Conservation (phyloP, 768 basidiomycete genomes). For the Dioszegia aurantiaca region DNA sequence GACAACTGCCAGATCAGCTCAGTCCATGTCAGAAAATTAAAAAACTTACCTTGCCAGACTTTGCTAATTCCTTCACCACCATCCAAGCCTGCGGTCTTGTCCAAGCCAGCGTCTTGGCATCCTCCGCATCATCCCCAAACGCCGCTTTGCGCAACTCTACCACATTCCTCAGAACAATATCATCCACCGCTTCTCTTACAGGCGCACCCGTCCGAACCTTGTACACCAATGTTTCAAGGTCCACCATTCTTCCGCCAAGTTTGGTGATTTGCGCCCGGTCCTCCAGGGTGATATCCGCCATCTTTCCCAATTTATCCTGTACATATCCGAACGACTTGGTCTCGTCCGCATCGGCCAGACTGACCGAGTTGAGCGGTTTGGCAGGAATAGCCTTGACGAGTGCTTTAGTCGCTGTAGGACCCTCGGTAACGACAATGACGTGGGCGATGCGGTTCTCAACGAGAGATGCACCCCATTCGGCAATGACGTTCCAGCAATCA, state of each 20-base stretch:
- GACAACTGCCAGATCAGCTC: slow-evolving; percentile 61
- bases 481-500: slow-evolving; percentile 69
- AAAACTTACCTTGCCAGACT: slow-evolving; percentile 56
- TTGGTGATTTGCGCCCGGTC: slow-evolving; percentile 65
- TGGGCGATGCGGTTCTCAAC: slow-evolving; percentile 87
- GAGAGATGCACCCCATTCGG: slow-evolving; percentile 79
- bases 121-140: slow-evolving; percentile 88
- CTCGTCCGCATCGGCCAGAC: slow-evolving; percentile 80
- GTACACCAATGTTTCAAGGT: slow-evolving; percentile 62
- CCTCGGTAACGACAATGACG: slow-evolving; percentile 85
- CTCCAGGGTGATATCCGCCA: slow-evolving; percentile 56
- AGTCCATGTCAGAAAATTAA: not conserved
- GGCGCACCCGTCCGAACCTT: too few relatives aligned
- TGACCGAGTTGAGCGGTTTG: slow-evolving; percentile 74
- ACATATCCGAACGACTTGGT: slow-evolving; percentile 76
- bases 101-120: slow-evolving; percentile 80
- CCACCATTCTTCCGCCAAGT: slow-evolving; percentile 78
- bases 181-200: slow-evolving; percentile 92
- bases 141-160: slow-evolving; percentile 83
- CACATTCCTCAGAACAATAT: slow-evolving; percentile 72
- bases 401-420: slow-evolving; percentile 71
- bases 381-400: slow-evolving; percentile 80
- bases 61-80: slow-evolving; percentile 70
- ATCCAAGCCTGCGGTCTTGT: slow-evolving; percentile 82
- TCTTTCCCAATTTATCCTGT: slow-evolving; percentile 60